Evolutionary conservation across 345 rosid genomes (phyloP), one percentile per base, ranked within the genome.

Genomic region (Eucalyptus erythrocorys): DNA sequence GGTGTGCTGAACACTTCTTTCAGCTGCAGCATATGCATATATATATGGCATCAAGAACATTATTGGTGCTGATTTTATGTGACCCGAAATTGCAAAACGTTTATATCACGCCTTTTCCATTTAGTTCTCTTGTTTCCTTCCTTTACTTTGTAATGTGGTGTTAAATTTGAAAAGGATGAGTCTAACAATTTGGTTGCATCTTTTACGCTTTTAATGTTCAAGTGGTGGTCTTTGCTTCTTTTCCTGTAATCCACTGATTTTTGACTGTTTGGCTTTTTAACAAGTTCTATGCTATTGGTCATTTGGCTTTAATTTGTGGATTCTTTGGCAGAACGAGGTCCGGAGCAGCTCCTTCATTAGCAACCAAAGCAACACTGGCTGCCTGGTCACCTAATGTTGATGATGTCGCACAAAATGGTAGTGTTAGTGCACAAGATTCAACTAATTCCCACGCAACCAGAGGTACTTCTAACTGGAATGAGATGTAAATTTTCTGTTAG

Each of bases 291-390:
- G 68, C 61, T 55, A 24, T 61, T 45, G 84, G 32, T n/a, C 27
- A 27, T 48, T 85, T 48, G 37, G 24, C 81, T 87, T 59, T 37
- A 24, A n/a, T 87, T 68, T 48, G 45, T 50, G 90, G 47, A 76
- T 89, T 87, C 86, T 88, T 89, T 32, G 89, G 85, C 95, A 98
- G 99, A 90, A 91, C 97, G 64, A 94, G 92, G 93, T 90, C 90
- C 21, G 95, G 95, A 86, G 94, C 81, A 86, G 88, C 89, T 89
- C 97, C 97, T 92, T 88, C 98, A 82, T 92, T 98, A 91, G 95
- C 95, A 88, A 91, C 95, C 85, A 95, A 99, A 91, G 99, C 98
- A 88, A 94, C 97, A 88, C 92, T 79, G 87, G 98, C 98, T 86
- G 99, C 99, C 17, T 98, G 99, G 99, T 91, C 94, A 4, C 87